Evolutionary conservation across 2,329 filamentous ascomycete species (phyloP), one percentile per base, ranked within the genome.

Genomic region (Aspergillus intermedius): DNA sequence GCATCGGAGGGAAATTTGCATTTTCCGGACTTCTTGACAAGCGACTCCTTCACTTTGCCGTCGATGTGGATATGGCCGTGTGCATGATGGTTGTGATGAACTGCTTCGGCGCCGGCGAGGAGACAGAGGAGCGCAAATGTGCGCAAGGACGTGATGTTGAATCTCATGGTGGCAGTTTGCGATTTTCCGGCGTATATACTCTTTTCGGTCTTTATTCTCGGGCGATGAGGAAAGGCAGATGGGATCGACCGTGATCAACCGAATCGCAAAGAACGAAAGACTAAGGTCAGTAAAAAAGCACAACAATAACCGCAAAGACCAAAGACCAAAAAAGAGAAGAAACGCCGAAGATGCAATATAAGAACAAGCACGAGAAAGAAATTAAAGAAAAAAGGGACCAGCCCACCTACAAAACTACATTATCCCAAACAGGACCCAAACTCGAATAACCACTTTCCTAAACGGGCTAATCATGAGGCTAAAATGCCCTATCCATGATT

Each of bases 1-100:
- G 79, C 76, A 60, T 86, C 76, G 30, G 74, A 72, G 9, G 87
- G 87, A 59, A 91, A 86, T 47, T 74, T 61, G 69, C 87, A 91
- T 49, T 74, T 69, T 44, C 70, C 70, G 32, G 73, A 71, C 56
- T 80, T 77, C 69, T 82, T 83, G 58, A 76, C 70, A 25, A 81
- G 51, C 46, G 61, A 55, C 22, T 55, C 51, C 25, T 30, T 30
- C 25, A 30, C 10, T 4, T 12, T 30, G 9, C 25, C 25, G 19
- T 57, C 59, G 21, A 55, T 54, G 30, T 62, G 61, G 19, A 55
- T 48, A 44, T 67, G 68, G 19, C 52, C 47, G 28, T 62, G 61
- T 21, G 54, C 48, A 44, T 67, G 68, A 23, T 48, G 54, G 15
- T 25, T 19, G 19, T 54, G 53, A 15, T 42, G 40, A 8, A 62